Percentiles rank a stretch among this genome's conserved stretches.
These are phyloP conservation scores for Arabidopsis thaliana DNA, from an alignment of 345 rosid species.

Conservation along the genomic window TAIR10.1 NC_003074.8:20108001-20108500, in stretches of 20 bases:
- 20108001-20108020: conserved; percentile 10
- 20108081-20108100: background rate
- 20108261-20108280: conserved; percentile 39
- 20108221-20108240: background rate
- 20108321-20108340: conserved; percentile 17
- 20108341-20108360: conserved; percentile 35
- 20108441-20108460: conserved; percentile 91
- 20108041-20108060: background rate
- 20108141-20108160: conserved; percentile 1
- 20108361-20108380: conserved; percentile 79
- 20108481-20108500: conserved; percentile 97
- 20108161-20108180: background rate
- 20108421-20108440: conserved; percentile 89
- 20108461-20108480: conserved; percentile 90
- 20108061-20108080: no score
- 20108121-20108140: background rate
- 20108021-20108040: background rate
- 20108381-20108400: conserved; percentile 71
- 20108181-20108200: background rate
- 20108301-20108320: conserved; percentile 37
- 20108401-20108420: conserved; percentile 57
- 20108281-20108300: conserved; percentile 33
- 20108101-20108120: background rate
- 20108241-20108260: conserved; percentile 12
- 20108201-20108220: conserved; percentile 11